These are phyloP conservation scores for Cairneyella variabilis DNA, from an alignment of 495 filamentous ascomycete species.

Conservation along the genomic window DNA sequence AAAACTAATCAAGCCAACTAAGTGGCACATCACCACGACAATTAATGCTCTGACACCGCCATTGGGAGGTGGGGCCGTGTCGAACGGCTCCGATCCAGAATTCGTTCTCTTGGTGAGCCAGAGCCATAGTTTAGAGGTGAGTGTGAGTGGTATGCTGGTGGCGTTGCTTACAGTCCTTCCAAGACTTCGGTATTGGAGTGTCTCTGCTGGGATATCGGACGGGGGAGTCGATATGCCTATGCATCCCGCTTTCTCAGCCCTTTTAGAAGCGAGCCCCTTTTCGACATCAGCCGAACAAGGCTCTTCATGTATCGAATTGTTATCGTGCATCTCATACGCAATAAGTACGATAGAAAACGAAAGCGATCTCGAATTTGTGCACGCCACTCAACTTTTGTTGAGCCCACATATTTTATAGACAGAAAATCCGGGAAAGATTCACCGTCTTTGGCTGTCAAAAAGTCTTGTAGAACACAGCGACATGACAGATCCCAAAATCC, in stretches of 20 bases:
- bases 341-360: neutral
- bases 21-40: neutral
- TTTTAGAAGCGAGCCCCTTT: slow-evolving; percentile 12
- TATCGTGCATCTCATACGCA: neutral
- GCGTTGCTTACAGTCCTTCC: no score
- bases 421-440: no score
- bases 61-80: slow-evolving; percentile 44
- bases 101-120: neutral
- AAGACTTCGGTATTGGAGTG: no score
- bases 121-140: neutral
- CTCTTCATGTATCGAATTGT: neutral
- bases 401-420: no score
- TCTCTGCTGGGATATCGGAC: no score
- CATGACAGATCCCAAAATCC: no score
- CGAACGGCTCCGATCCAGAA: neutral
- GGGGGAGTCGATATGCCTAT: no score
- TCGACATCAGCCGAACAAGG: slow-evolving; percentile 1
- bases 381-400: no score
- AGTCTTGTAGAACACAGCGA: no score
- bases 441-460: no score
- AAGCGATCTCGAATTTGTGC: neutral
- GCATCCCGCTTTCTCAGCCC: no score
- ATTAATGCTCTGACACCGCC: slow-evolving; percentile 46
- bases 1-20: slow-evolving; percentile 31
- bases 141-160: neutral